Percentiles rank a stretch among this genome's conserved stretches.
Evolutionary conservation across 768 basidiomycete species (phyloP).

Genomic region (Hemileccinum impolitum): DNA sequence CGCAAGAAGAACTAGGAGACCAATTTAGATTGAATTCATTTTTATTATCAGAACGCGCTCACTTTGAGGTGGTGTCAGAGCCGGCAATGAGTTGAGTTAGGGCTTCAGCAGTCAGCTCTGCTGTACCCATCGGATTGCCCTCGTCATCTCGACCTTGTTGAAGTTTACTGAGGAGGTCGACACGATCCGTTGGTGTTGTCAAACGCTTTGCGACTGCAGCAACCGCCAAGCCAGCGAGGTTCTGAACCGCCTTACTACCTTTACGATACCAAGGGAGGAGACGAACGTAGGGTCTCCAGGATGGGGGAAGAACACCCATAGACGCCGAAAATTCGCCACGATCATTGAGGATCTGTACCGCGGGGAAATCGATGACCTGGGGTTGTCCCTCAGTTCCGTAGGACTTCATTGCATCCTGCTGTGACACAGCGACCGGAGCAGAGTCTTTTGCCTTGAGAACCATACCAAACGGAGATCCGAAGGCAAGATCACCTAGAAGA

Average conservation of each 20-base stretch:
- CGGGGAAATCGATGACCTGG: constrained; percentile 65
- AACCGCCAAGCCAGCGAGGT: constrained; percentile 75
- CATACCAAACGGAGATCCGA: constrained; percentile 90
- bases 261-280: constrained; percentile 74
- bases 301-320: constrained; percentile 72
- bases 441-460: constrained; percentile 67
- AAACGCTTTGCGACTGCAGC: constrained; percentile 79
- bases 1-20: constrained; percentile 71
- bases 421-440: constrained; percentile 62
- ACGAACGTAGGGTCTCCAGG: constrained; percentile 62
- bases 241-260: constrained; percentile 63
- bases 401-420: constrained; percentile 50
- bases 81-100: constrained; percentile 85
- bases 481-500: constrained; percentile 60
- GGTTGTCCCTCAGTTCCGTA: constrained; percentile 46
- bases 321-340: constrained; percentile 86
- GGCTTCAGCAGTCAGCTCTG: constrained; percentile 87
- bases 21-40: neutral
- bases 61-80: constrained; percentile 94
- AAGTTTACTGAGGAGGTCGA: constrained; percentile 79
- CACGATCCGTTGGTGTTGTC: constrained; percentile 62
- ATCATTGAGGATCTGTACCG: constrained; percentile 81
- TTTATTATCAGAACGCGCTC: constrained; percentile 20
- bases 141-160: constrained; percentile 72
- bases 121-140: constrained; percentile 75